These are phyloP conservation scores for Gossypium raimondii DNA, from an alignment of 345 rosid genomes.

Conservation along the genomic window DNA sequence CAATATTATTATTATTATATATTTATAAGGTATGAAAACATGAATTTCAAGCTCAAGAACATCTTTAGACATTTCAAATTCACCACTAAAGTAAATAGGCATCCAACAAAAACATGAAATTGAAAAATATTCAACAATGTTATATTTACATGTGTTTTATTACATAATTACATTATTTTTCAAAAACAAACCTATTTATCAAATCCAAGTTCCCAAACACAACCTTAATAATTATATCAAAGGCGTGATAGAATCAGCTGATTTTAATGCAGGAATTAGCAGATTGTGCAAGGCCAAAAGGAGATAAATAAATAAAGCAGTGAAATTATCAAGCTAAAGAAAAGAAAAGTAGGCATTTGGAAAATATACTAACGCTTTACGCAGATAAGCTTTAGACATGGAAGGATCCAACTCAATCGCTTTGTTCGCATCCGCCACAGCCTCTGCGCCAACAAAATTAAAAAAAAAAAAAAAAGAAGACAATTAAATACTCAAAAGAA, in stretches of 20 bases:
- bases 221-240: background rate
- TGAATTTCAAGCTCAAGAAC: no score
- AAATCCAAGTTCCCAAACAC: no score
- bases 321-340: background rate
- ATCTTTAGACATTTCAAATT: no score
- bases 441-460: slow-evolving; percentile 47
- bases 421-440: slow-evolving; percentile 73
- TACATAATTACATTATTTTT: no score
- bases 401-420: slow-evolving; percentile 73
- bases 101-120: no score
- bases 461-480: background rate
- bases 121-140: no score
- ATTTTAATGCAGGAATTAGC: background rate
- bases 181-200: no score
- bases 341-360: background rate
- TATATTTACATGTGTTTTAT: no score
- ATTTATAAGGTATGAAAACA: no score
- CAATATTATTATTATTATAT: no score
- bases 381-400: slow-evolving; percentile 70
- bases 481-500: background rate
- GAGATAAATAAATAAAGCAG: background rate
- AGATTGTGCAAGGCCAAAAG: background rate
- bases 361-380: slow-evolving; percentile 65
- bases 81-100: no score
- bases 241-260: background rate